Evolutionary conservation across 768 basidiomycete species (phyloP), one percentile per base, ranked within the genome.

Genomic region (Guyanaporus albipodus): DNA sequence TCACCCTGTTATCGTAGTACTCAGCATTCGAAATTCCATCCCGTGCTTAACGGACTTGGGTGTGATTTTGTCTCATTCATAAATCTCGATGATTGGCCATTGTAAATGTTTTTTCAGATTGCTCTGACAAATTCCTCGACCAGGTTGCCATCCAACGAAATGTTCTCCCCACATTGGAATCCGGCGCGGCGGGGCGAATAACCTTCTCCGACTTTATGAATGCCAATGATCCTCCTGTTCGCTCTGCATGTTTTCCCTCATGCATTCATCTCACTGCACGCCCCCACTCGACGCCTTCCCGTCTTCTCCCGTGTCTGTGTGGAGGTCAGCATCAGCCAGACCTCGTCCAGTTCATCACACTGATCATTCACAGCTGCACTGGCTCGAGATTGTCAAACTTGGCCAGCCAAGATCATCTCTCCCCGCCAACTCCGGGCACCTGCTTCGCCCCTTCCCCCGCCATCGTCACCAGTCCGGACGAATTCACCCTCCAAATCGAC

Each of bases 301-400:
- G 27, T 39, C 52, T 6, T 53, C 64, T 2, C 61, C 63, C n/a
- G 47, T 48, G 37, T 65, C 61, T 23, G 31, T 45, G 14, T 54
- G 47, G 48, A 66, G 64, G 64, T 66, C 28, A 8, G 64, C 44
- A 19, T 34, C 11, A n/a, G 18, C n/a, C 33, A 9, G n/a, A n/a
- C 8, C 39, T 6, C 8, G 15, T 26, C 17, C 33, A 4, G 8
- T 9, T 46, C 4, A 12, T 0, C 24, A 15, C 42, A 6, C 10
- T 18, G 1, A 28, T 24, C 26, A 6, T 22, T n/a, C 41, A 14
- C 12, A 50, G 57, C 41, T 38, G 34, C 38, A 18, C 39, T 5
- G 29, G 17, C 11, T 64, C 56, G 23, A 53, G 21, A 33, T 59
- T 55, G 4, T 50, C 50, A 6, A 52, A 47, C 34, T 55, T 52